phyloP scores from a whole-genome alignment of 306 rosid species.

The Sesbania bispinosa region DNA sequence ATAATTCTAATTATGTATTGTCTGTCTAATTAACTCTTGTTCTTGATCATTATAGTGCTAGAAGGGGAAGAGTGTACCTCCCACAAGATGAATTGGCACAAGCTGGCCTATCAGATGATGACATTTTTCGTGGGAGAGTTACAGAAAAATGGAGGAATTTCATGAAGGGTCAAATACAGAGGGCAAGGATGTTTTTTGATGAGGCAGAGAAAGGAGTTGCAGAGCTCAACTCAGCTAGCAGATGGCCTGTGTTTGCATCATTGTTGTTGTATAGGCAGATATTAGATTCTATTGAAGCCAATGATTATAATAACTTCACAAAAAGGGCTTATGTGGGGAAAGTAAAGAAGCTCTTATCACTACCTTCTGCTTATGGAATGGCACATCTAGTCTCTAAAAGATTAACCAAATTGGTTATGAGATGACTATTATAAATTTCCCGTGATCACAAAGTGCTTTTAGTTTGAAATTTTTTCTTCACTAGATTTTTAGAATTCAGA shows the following conservation, averaged over 20 bases:
- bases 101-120: conserved; percentile 84
- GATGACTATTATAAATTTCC: conserved; percentile 32
- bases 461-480: conserved; percentile 25
- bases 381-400: conserved; percentile 55
- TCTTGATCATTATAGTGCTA: conserved; percentile 47
- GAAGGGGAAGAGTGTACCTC: conserved; percentile 93
- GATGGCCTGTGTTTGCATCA: conserved; percentile 97
- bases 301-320: conserved; percentile 88
- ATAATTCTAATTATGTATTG: not conserved
- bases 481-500: not conserved
- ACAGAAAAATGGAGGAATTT: conserved; percentile 85
- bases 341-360: conserved; percentile 61
- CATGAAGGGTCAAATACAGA: conserved; percentile 84
- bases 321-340: conserved; percentile 84
- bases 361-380: conserved; percentile 73
- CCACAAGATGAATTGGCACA: conserved; percentile 87
- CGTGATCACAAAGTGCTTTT: too few relatives aligned
- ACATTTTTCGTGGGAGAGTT: conserved; percentile 66
- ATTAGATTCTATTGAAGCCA: conserved; percentile 89
- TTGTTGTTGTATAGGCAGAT: conserved; percentile 76
- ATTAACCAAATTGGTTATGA: conserved; percentile 36
- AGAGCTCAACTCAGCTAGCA: conserved; percentile 75
- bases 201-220: conserved; percentile 87
- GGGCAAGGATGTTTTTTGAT: conserved; percentile 90
- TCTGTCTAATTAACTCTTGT: not conserved